phyloP scores from a whole-genome alignment of 108 stramenopile genomes.

The Fistulifera pelliculosa region DNA sequence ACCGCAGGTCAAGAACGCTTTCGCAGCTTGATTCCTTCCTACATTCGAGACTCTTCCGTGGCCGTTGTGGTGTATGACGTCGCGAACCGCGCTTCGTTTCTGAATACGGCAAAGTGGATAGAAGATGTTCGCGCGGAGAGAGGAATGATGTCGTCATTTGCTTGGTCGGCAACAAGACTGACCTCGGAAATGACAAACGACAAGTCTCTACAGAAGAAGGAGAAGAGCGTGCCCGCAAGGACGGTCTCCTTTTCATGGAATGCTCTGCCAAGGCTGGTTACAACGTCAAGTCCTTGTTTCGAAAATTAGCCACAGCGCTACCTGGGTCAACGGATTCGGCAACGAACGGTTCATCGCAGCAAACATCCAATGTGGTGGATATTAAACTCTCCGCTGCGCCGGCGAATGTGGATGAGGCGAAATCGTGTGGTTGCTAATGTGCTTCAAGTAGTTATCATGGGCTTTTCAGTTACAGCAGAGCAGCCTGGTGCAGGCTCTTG shows the following conservation, averaged over 20 bases:
- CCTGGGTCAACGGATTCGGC: constrained; percentile 80
- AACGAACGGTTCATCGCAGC: constrained; percentile 16
- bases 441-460: too few species aligned
- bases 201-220: constrained; percentile 96
- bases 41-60: constrained; percentile 97
- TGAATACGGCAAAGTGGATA: constrained; percentile 98
- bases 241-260: constrained; percentile 96
- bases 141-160: constrained; percentile 96
- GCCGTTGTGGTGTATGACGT: constrained; percentile 99
- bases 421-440: constrained; percentile 68
- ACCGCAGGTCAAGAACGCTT: constrained; percentile 98
- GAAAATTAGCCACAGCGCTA: constrained; percentile 92
- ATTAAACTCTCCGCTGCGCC: constrained; percentile 88
- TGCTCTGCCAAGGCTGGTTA: constrained; percentile 97
- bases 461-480: too few species aligned
- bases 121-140: constrained; percentile 96
- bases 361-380: constrained; percentile 83
- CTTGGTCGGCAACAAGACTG: constrained; percentile 99
- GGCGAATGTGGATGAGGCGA: constrained; percentile 83
- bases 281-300: constrained; percentile 97
- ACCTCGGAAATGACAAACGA: constrained; percentile 93
- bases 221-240: constrained; percentile 89
- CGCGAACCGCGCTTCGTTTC: constrained; percentile 91
- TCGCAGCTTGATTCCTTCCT: constrained; percentile 92
- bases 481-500: too few species aligned